These are phyloP conservation scores for Diplodia intermedia DNA, from an alignment of 2,329 filamentous ascomycete species.

Conservation along the genomic window DNA sequence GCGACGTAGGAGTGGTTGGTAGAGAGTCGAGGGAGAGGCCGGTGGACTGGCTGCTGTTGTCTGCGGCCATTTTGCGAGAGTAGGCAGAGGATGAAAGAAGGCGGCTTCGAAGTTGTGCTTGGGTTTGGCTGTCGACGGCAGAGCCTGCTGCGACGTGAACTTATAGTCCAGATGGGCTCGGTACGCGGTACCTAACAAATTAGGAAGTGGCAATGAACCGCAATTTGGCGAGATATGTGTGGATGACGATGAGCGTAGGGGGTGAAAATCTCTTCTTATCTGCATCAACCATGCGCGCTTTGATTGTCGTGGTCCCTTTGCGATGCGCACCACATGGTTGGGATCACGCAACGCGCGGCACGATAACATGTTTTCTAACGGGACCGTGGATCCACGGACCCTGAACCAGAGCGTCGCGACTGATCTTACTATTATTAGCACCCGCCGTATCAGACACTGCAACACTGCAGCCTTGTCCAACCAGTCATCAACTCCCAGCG, in stretches of 20 bases:
- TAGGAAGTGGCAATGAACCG: conserved; percentile 11
- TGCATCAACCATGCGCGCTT: not conserved
- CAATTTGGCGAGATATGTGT: not conserved
- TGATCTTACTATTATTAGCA: not conserved
- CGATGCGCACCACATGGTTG: not conserved
- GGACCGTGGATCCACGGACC: not conserved
- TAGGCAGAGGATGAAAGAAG: too few relatives aligned
- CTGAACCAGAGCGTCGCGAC: not conserved
- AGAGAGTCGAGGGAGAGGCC: not conserved
- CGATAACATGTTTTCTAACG: not conserved
- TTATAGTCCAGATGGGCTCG: not conserved
- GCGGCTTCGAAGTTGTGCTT: not conserved
- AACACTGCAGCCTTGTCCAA: not conserved
- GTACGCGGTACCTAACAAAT: not conserved
- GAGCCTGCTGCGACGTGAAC: not conserved
- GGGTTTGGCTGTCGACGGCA: not conserved
- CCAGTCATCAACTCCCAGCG: not conserved
- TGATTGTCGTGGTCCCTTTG: not conserved
- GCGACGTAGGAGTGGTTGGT: not conserved
- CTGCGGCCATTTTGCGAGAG: not conserved
- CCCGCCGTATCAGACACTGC: not conserved
- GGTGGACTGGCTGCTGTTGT: not conserved
- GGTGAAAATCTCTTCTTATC: conserved; percentile 1
- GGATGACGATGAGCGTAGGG: not conserved
- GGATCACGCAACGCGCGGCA: conserved; percentile 1